A percentile compares a stretch with the other conserved stretches of the same genome.
These are phyloP conservation scores for Ophiostoma tasmaniense DNA, from an alignment of 2,329 filamentous ascomycete species.

Conservation along the genomic window DNA sequence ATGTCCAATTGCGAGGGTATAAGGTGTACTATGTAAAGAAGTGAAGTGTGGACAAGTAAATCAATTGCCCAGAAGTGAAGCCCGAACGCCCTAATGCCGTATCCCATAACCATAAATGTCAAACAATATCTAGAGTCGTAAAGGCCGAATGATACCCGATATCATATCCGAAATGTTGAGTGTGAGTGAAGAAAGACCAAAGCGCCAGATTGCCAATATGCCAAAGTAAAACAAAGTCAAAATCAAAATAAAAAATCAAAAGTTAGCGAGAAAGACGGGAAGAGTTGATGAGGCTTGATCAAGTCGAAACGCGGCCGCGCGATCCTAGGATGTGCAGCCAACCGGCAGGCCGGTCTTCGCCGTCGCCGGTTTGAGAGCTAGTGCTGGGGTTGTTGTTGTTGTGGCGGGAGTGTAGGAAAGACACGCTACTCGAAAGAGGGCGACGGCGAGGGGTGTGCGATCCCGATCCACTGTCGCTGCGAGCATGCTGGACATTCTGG, in stretches of 20 bases:
- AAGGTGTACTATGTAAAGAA: slow-evolving; percentile 5
- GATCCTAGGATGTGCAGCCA: slow-evolving; percentile 32
- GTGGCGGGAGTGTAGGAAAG: slow-evolving; percentile 21
- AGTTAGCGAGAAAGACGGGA: not conserved
- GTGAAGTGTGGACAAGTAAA: not conserved
- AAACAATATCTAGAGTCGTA: slow-evolving; percentile 1
- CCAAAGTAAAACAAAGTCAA: no score
- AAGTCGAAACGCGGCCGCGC: slow-evolving; percentile 26
- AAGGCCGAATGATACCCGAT: not conserved
- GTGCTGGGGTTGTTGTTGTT: slow-evolving; percentile 18
- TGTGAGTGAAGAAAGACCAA: not conserved
- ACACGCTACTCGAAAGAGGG: slow-evolving; percentile 23
- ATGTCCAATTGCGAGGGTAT: slow-evolving; percentile 1
- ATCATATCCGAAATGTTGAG: not conserved
- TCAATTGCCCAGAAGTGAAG: not conserved
- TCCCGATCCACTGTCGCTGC: not conserved
- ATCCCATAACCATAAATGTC: not conserved
- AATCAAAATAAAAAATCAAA: no score
- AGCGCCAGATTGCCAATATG: not conserved
- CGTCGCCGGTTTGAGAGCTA: slow-evolving; percentile 21
- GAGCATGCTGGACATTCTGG: slow-evolving; percentile 8
- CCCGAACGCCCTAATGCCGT: not conserved
- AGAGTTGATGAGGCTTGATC: not conserved
- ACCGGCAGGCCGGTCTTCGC: slow-evolving; percentile 26
- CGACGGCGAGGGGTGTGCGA: slow-evolving; percentile 17